These are phyloP conservation scores for Ceratobasidium sp. DNA, from an alignment of 1,284 basidiomycete species.

Conservation along the genomic window DNA sequence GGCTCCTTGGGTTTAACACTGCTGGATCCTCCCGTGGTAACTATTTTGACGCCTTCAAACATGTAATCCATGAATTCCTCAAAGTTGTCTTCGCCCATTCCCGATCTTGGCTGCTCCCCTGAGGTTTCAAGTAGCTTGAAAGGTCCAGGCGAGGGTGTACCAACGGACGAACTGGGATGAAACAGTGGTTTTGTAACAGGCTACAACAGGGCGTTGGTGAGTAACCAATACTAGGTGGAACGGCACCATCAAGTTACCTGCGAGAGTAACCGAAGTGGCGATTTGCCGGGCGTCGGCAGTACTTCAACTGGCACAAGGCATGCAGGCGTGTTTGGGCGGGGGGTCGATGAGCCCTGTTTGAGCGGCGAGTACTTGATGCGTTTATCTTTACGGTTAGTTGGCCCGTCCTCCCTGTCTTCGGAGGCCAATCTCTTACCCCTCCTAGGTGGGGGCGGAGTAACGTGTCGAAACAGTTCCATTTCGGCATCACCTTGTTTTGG, in stretches of 20 bases:
- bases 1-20: not conserved
- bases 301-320: not conserved
- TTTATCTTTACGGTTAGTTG: not conserved
- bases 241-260: slow-evolving; percentile 13
- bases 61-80: slow-evolving; percentile 23
- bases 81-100: not conserved
- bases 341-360: not conserved
- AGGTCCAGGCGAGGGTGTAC: not conserved
- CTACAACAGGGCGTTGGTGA: not conserved
- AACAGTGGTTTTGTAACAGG: slow-evolving; percentile 14
- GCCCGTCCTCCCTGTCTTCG: not conserved
- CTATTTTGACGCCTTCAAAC: slow-evolving; percentile 25
- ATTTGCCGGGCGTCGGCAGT: not conserved
- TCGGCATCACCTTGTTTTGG: not conserved
- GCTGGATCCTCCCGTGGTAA: not conserved
- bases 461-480: not conserved
- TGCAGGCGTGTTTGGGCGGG: slow-evolving; percentile 1
- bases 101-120: not conserved
- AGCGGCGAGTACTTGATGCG: not conserved
- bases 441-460: not conserved
- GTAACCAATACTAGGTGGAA: not conserved
- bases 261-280: not conserved
- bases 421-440: not conserved
- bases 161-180: slow-evolving; percentile 13
- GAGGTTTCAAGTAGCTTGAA: not conserved